Evolutionary conservation across 2,329 filamentous ascomycete species (phyloP), one percentile per base, ranked within the genome.

Genomic region (Pezicula carpinea): DNA sequence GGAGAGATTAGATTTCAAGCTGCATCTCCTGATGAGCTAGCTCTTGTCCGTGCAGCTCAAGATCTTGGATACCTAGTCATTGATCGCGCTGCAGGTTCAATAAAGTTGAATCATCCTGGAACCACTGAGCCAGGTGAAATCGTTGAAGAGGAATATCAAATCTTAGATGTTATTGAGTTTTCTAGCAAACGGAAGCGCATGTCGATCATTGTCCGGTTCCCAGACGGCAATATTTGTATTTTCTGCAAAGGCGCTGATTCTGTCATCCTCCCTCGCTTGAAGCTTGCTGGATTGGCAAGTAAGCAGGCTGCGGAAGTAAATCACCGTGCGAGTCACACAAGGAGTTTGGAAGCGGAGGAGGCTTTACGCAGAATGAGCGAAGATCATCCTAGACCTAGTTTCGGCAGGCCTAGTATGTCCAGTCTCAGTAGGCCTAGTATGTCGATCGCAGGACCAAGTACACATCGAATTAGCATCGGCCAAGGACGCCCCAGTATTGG

Each of bases 161-260:
- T 96, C 4, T 68, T 96, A 26, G 89, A 96, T 58, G 77, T 95
- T 3, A 89, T 96, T 49, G 91, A 96, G 63, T 96, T 96, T 59
- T 92, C 87, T 48, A 95, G 89, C 67, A 83, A 85, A 53, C 78
- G 91, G 23, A 96, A 96, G 68, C 78, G 91, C 34, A 96, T 96
- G 91, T 92, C 89, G 0, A 83, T 96, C 33, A 69, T 96, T 21
- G 80, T 96, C 2, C 83, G 88, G 15, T 90, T 89, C 63, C 90
- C 91, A 0, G 87, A 95, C 59, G 81, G 84, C 2, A 81, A 85
- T 14, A 83, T 96, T 46, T 91, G 85, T 59, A 73, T 96, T 3
- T 84, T 96, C 55, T 93, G 87, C 69, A 96, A 96, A 66, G 91
- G 91, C 6, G 91, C 91, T 2, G 91, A 97, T 64, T 92, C 87